These are phyloP conservation scores for Sporothrix phasma DNA, from an alignment of 2,329 filamentous ascomycete species.

Conservation along the genomic window DNA sequence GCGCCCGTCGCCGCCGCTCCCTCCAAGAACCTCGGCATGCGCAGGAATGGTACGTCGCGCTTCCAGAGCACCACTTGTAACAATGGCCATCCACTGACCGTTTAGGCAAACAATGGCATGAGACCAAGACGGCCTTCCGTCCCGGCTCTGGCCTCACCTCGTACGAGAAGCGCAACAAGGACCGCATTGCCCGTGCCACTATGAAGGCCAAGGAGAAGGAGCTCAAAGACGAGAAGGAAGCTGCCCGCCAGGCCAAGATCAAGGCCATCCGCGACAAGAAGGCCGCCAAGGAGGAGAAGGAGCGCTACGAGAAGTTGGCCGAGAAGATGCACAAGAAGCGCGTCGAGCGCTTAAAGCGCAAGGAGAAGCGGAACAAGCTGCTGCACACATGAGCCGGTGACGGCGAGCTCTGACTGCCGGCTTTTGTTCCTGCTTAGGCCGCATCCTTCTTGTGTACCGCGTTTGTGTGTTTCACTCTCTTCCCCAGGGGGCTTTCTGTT, in stretches of 20 bases:
- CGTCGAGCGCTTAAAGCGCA: slow-evolving; percentile 83
- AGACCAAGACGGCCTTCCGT: slow-evolving; percentile 72
- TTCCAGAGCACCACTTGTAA: background rate
- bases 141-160: slow-evolving; percentile 67
- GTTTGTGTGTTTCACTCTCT: too few relatives aligned
- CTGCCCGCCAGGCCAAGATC: slow-evolving; percentile 59
- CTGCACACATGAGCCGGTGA: slow-evolving; percentile 49
- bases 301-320: slow-evolving; percentile 85
- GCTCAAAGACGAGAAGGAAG: slow-evolving; percentile 91
- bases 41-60: slow-evolving; percentile 65
- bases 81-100: background rate
- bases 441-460: background rate
- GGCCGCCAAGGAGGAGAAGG: slow-evolving; percentile 83
- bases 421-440: background rate
- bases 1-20: background rate
- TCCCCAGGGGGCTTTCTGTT: background rate
- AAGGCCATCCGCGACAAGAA: slow-evolving; percentile 76
- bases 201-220: slow-evolving; percentile 90
- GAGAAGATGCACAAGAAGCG: slow-evolving; percentile 97
- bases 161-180: slow-evolving; percentile 65
- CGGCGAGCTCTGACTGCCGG: background rate
- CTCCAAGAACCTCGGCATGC: slow-evolving; percentile 52
- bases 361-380: slow-evolving; percentile 92
- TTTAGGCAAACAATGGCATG: slow-evolving; percentile 90
- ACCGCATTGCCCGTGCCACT: slow-evolving; percentile 59